Percentiles rank a stretch among this genome's conserved stretches.
These are phyloP conservation scores for Wickerhamomyces ciferrii DNA, from an alignment of 805 yeast species.

Conservation along the genomic window DNA sequence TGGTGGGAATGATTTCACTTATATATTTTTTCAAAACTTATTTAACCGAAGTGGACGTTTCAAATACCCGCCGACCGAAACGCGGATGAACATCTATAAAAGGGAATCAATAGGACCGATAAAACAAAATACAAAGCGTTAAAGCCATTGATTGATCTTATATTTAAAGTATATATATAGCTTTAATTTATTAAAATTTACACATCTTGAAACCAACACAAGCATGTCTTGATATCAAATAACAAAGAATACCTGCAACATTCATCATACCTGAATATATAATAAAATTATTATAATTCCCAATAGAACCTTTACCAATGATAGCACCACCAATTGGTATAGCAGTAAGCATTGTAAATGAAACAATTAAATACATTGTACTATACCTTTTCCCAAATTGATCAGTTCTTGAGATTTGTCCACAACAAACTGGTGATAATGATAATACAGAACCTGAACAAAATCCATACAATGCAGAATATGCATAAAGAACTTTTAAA, in stretches of 20 bases:
- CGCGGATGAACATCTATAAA: no score
- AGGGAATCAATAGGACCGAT: no score
- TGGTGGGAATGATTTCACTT: no score
- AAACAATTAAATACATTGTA: slow-evolving; percentile 48
- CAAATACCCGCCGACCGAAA: no score
- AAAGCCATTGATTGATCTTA: no score
- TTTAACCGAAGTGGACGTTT: no score
- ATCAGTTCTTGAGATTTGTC: slow-evolving; percentile 45
- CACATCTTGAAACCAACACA: slow-evolving; percentile 34
- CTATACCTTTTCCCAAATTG: slow-evolving; percentile 48
- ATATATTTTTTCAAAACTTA: no score
- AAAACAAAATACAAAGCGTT: no score
- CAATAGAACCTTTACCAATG: slow-evolving; percentile 25
- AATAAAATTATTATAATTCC: slow-evolving; percentile 34
- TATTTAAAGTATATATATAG: no score
- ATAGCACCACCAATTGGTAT: slow-evolving; percentile 43
- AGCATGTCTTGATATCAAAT: slow-evolving; percentile 31
- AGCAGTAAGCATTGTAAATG: slow-evolving; percentile 41
- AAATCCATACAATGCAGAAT: slow-evolving; percentile 43
- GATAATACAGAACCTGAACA: slow-evolving; percentile 47
- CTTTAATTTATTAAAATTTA: slow-evolving; percentile 19
- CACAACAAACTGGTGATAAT: slow-evolving; percentile 49
- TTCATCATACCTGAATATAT: slow-evolving; percentile 35
- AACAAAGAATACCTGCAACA: slow-evolving; percentile 28
- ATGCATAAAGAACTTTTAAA: slow-evolving; percentile 31